Conservation (phyloP, 371 early-diverging fungal species). For the Haplosporangium sp. region DNA sequence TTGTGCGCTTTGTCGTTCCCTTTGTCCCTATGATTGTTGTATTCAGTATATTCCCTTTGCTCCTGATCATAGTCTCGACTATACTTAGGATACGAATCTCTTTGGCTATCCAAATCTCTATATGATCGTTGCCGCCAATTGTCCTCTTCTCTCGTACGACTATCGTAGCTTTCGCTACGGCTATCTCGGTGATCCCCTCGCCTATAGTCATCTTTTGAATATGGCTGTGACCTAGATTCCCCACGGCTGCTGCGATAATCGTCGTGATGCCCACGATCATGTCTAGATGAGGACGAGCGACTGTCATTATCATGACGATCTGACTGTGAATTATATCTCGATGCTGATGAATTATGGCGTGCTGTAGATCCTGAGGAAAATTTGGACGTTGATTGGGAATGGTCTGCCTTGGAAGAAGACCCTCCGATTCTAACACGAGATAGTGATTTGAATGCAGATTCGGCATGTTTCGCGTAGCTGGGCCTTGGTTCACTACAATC, state of each 20-base stretch:
- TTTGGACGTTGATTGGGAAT: neutral
- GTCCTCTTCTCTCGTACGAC: neutral
- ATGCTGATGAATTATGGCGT: neutral
- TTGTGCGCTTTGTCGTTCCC: neutral
- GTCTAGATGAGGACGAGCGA: neutral
- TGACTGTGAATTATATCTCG: neutral
- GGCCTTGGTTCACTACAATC: constrained; percentile 4
- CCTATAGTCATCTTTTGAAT: neutral
- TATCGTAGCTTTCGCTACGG: neutral
- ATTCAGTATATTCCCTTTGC: neutral
- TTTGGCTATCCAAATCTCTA: neutral
- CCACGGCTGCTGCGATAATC: neutral
- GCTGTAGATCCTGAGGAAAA: neutral
- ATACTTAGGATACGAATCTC: neutral
- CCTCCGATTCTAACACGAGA: neutral
- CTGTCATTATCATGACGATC: neutral
- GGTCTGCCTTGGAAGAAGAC: neutral
- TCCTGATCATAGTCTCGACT: neutral
- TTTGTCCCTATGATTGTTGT: neutral
- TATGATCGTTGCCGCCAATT: neutral
- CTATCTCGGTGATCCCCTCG: neutral
- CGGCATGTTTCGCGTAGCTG: too few species aligned
- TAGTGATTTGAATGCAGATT: constrained; percentile 3
- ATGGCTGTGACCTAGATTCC: neutral
- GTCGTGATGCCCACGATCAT: neutral